Base-by-base conservation (phyloP, 2,329 filamentous ascomycete genomes). In the Phoma herbarum region DNA sequence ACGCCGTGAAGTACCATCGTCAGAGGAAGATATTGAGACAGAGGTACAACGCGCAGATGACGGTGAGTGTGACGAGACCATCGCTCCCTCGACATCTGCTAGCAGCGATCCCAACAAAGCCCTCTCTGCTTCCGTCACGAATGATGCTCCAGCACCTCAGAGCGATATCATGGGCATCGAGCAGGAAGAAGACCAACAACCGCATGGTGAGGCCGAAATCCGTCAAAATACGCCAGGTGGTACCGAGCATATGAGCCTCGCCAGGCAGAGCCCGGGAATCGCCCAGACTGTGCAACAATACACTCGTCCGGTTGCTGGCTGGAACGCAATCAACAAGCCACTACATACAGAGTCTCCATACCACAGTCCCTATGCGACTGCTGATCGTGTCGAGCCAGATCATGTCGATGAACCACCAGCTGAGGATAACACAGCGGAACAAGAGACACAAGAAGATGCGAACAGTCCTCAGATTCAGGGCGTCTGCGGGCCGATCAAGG, bases 251-350 rank as follows among this genome's bases (percentile, higher is more conserved):
- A 45, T 8, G 8, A 14, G 11, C 2, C 23, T 8, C 0, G 20
- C 18, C 25, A 28, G 11, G 4, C 33, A 50, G 12, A 11, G 8
- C 9, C 41, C 4, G 16, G 18, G 35, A 2, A 9, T 18, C 4
- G 11, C 10, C 25, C 14, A 33, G 9, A 20, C 20, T 2, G 18
- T 37, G n/a, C 39, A 45, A 7, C 20, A 45, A 8, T 28, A 45
- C 2, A 7, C 39, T 44, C 56, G 56, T 3, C 39, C 41, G 2
- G 41, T 46, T 4, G 37, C 44, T 23, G 46, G 31, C 14, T 71
- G 69, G 66, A 64, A 55, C 42, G 59, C 68, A 14, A 66, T 67
- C 46, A 71, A 68, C 43, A 55, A 52, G 28, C 55, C 59, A 14
- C 22, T 51, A 28, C 51, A 29, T 10, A n/a, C 41, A 8, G 20